A percentile compares a stretch with the other conserved stretches of the same genome.
Evolutionary conservation across 306 rosid species (phyloP).

Genomic region (Lathyrus oleraceus): DNA sequence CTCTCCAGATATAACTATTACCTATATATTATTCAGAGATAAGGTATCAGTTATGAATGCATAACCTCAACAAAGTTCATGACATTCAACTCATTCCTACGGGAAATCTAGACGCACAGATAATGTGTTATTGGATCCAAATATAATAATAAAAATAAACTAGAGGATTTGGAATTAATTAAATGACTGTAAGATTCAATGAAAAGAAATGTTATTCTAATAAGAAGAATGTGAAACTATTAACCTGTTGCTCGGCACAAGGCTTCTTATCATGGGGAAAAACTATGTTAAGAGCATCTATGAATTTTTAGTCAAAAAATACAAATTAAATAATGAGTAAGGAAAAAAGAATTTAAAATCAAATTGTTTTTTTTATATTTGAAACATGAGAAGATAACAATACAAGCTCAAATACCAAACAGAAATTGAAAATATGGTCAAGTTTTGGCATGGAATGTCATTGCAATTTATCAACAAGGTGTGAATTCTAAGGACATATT

Average conservation of each 20-base stretch:
- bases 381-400: slow-evolving; percentile 17
- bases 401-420: neutral
- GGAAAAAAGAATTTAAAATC: neutral
- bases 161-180: slow-evolving; percentile 10
- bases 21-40: slow-evolving; percentile 48
- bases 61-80: slow-evolving; percentile 9
- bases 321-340: neutral
- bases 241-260: slow-evolving; percentile 18
- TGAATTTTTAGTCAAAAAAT: slow-evolving; percentile 21
- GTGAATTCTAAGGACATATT: neutral
- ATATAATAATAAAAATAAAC: slow-evolving; percentile 20
- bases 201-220: slow-evolving; percentile 19
- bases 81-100: slow-evolving; percentile 27
- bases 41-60: slow-evolving; percentile 19
- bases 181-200: slow-evolving; percentile 30
- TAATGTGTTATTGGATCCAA: slow-evolving; percentile 1
- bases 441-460: slow-evolving; percentile 9
- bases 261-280: slow-evolving; percentile 17
- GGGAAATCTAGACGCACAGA: slow-evolving; percentile 10
- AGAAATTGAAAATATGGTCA: neutral
- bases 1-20: slow-evolving; percentile 85
- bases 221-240: slow-evolving; percentile 1
- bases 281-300: slow-evolving; percentile 6
- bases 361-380: neutral
- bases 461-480: slow-evolving; percentile 5